These are phyloP conservation scores for Pluteus cervinus DNA, from an alignment of 768 basidiomycete genomes.

Conservation along the genomic window DNA sequence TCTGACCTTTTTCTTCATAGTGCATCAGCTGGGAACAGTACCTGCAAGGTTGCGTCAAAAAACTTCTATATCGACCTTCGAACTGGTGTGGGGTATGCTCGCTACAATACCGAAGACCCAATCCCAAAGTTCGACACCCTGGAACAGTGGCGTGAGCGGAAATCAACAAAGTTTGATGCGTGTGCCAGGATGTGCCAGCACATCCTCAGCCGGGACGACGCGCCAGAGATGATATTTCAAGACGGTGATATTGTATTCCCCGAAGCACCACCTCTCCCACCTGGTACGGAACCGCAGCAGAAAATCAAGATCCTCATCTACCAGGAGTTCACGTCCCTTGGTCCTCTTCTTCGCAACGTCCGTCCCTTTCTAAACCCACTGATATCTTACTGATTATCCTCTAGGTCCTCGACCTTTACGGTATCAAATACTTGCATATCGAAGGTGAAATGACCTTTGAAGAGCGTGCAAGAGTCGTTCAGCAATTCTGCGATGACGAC, in stretches of 20 bases:
- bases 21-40: constrained; percentile 7
- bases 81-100: constrained; percentile 10
- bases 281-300: background rate
- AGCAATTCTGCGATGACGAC: constrained; percentile 2
- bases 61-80: constrained; percentile 14
- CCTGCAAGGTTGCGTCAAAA: constrained; percentile 7
- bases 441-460: constrained; percentile 8
- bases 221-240: constrained; percentile 9
- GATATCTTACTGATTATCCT: background rate
- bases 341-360: constrained; percentile 13
- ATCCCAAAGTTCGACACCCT: constrained; percentile 10
- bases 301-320: constrained; percentile 12
- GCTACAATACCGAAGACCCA: constrained; percentile 2
- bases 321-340: constrained; percentile 16
- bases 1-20: too few relatives aligned
- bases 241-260: constrained; percentile 12
- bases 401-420: constrained; percentile 11
- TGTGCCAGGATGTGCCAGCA: constrained; percentile 9
- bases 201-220: constrained; percentile 12
- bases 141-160: constrained; percentile 9
- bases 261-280: background rate
- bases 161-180: constrained; percentile 15
- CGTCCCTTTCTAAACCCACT: constrained; percentile 1
- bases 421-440: constrained; percentile 2
- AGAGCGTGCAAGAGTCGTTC: constrained; percentile 5